phyloP scores from a whole-genome alignment of 1,284 basidiomycete species.

The Tilletia indica region DNA sequence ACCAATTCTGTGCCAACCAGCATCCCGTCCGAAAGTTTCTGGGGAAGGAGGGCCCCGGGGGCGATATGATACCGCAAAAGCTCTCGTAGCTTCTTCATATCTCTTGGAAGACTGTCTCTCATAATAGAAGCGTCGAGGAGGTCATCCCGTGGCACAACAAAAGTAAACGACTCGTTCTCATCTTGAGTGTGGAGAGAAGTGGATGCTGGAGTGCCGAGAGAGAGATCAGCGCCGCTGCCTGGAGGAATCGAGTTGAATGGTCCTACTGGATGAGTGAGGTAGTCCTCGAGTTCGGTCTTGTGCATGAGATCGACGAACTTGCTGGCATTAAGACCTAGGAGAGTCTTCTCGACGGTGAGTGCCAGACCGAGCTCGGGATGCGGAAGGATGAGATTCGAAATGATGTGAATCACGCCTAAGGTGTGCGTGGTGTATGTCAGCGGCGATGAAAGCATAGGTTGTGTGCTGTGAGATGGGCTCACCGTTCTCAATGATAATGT shows the following conservation, averaged over 20 bases:
- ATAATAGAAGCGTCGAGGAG: slow-evolving; percentile 61
- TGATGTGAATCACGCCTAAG: slow-evolving; percentile 73
- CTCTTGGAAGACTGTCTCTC: neutral
- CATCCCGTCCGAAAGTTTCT: slow-evolving; percentile 32
- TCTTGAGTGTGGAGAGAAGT: neutral
- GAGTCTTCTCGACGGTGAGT: slow-evolving; percentile 87
- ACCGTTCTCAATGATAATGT: slow-evolving; percentile 58
- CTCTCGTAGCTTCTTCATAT: slow-evolving; percentile 27
- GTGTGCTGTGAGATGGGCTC: neutral
- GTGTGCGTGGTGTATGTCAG: neutral
- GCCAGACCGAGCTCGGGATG: slow-evolving; percentile 65
- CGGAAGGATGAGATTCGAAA: slow-evolving; percentile 79
- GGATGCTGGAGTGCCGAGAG: neutral
- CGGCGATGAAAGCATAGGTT: no score
- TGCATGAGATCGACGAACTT: slow-evolving; percentile 85
- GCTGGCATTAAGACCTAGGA: slow-evolving; percentile 83
- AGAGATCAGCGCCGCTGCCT: no score
- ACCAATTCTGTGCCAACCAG: slow-evolving; percentile 45
- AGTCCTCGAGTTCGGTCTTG: slow-evolving; percentile 62
- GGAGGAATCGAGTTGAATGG: neutral
- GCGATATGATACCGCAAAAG: slow-evolving; percentile 50
- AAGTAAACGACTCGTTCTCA: slow-evolving; percentile 41
- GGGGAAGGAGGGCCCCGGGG: slow-evolving; percentile 32
- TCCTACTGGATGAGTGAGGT: slow-evolving; percentile 64
- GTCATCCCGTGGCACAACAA: slow-evolving; percentile 82